Conservation (phyloP, 1,284 basidiomycete genomes). For the Neolentinus lepideus region DNA sequence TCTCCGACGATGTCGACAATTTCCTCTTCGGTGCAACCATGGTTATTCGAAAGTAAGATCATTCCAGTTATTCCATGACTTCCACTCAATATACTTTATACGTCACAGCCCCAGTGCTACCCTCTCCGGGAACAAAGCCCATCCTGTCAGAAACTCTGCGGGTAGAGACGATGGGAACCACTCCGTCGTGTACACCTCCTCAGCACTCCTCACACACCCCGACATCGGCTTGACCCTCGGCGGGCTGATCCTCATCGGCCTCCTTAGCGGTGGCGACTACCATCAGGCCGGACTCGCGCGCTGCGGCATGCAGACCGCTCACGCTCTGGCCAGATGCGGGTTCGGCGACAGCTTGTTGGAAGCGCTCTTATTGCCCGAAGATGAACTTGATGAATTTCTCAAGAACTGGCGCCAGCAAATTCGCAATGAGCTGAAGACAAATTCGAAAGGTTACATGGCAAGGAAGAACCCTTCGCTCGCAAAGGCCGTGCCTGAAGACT, state of each 20-base stretch:
- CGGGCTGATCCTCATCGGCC: slow-evolving; percentile 80
- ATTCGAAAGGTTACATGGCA: slow-evolving; percentile 53
- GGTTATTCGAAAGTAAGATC: slow-evolving; percentile 69
- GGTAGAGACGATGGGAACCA: slow-evolving; percentile 73
- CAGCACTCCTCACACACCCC: slow-evolving; percentile 42
- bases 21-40: slow-evolving; percentile 84
- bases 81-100: slow-evolving; percentile 19
- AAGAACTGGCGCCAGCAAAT: slow-evolving; percentile 58
- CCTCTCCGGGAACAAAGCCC: slow-evolving; percentile 59
- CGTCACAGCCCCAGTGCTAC: slow-evolving; percentile 59
- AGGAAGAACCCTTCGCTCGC: slow-evolving; percentile 58
- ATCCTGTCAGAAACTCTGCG: slow-evolving; percentile 52
- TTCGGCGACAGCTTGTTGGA: slow-evolving; percentile 64
- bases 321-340: slow-evolving; percentile 64
- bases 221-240: slow-evolving; percentile 60
- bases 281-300: slow-evolving; percentile 58
- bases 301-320: slow-evolving; percentile 57
- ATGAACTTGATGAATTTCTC: slow-evolving; percentile 48
- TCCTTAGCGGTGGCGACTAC: slow-evolving; percentile 91
- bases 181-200: slow-evolving; percentile 55
- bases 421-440: slow-evolving; percentile 63
- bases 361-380: slow-evolving; percentile 42
- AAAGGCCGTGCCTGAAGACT: slow-evolving; percentile 47
- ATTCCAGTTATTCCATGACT: background rate
- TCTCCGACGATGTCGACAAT: slow-evolving; percentile 92